A percentile compares a stretch with the other conserved stretches of the same genome.
Evolutionary conservation across 2,329 filamentous ascomycete species (phyloP).

Genomic region (Fonsecaea nubica): DNA sequence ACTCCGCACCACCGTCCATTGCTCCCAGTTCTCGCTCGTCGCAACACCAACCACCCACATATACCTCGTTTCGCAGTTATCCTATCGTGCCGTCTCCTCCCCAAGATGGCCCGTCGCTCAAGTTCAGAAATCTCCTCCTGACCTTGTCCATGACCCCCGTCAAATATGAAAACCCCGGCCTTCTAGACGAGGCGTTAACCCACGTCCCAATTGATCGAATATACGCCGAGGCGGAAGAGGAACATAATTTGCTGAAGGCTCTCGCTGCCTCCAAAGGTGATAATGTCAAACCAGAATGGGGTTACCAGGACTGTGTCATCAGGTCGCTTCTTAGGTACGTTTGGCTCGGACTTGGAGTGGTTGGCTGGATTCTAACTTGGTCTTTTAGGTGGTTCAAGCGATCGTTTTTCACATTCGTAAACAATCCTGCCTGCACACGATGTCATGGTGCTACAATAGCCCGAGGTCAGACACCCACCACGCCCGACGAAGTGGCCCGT

Average conservation of each 20-base stretch:
- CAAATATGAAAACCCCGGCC: constrained; percentile 94
- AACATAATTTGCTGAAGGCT: constrained; percentile 83
- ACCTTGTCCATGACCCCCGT: constrained; percentile 86
- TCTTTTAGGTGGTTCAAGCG: constrained; percentile 86
- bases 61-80: constrained; percentile 67
- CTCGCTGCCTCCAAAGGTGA: constrained; percentile 87
- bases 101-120: constrained; percentile 71
- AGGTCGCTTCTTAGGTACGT: constrained; percentile 80
- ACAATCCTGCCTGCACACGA: constrained; percentile 84
- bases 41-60: constrained; percentile 58
- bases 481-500: constrained; percentile 85
- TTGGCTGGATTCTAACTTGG: constrained; percentile 24
- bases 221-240: constrained; percentile 92
- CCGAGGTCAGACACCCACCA: constrained; percentile 81
- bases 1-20: constrained; percentile 40
- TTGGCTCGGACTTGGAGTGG: constrained; percentile 10
- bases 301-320: constrained; percentile 96
- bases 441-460: constrained; percentile 84
- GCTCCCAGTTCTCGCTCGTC: constrained; percentile 46
- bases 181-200: constrained; percentile 88
- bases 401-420: constrained; percentile 94
- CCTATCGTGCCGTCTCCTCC: constrained; percentile 79
- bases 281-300: constrained; percentile 84
- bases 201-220: constrained; percentile 88
- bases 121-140: constrained; percentile 81